A percentile compares a stretch with the other conserved stretches of the same genome.
Evolutionary conservation across 768 basidiomycete genomes (phyloP).

Genomic region (Auricularia heimuer): DNA sequence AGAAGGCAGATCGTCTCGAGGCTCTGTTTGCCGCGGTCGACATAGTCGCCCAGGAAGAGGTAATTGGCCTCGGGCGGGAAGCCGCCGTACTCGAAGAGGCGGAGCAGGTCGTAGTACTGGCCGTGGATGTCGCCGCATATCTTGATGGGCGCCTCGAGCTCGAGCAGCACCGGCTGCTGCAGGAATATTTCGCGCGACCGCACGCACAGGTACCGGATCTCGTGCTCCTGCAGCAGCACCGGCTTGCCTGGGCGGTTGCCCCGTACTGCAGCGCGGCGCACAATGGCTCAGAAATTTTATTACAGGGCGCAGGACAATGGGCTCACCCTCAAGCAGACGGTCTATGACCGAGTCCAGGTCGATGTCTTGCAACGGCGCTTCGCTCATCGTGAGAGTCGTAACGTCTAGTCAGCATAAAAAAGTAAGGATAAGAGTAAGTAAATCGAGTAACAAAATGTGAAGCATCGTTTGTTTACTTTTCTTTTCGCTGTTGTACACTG

Average conservation of each 20-base stretch:
- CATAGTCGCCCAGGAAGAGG: conserved; percentile 98
- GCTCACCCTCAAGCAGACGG: conserved; percentile 90
- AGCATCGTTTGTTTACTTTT: too few relatives aligned
- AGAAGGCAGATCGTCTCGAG: conserved; percentile 99
- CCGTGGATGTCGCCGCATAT: conserved; percentile 80
- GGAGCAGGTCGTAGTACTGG: conserved; percentile 97
- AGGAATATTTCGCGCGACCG: conserved; percentile 99
- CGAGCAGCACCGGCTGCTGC: conserved; percentile 94
- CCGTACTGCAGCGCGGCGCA: conserved; percentile 50
- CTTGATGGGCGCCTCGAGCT: conserved; percentile 98
- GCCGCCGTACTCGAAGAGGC: conserved; percentile 97
- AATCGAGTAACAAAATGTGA: too few relatives aligned
- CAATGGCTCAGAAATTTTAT: too few relatives aligned
- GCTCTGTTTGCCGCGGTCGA: conserved; percentile 97
- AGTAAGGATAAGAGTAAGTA: background rate
- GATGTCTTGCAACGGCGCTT: conserved; percentile 45
- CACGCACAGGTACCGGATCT: conserved; percentile 98
- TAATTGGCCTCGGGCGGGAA: conserved; percentile 99
- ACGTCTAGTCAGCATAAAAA: background rate
- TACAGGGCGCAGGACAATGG: too few relatives aligned
- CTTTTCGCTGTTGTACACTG: too few relatives aligned
- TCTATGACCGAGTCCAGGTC: conserved; percentile 99
- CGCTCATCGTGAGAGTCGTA: background rate
- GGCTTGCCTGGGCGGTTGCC: conserved; percentile 98
- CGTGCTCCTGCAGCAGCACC: conserved; percentile 95